phyloP scores from a whole-genome alignment of 2,329 filamentous ascomycete genomes.

The Colletotrichum cereale region DNA sequence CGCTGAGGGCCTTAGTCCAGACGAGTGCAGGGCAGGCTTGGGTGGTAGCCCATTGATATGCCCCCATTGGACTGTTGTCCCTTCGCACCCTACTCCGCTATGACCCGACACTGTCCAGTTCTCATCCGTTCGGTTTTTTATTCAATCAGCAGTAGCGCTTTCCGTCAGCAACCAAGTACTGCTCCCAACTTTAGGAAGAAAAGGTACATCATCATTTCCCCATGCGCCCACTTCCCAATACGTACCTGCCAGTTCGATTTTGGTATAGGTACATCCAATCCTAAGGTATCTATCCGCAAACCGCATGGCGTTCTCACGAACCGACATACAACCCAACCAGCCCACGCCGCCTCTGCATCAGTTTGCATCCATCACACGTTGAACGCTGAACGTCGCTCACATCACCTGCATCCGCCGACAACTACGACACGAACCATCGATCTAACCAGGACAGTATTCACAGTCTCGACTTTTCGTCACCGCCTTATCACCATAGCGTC shows the following conservation, averaged over 20 bases:
- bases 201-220: not conserved
- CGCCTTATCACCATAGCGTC: not conserved
- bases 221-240: too few species aligned
- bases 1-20: too few species aligned
- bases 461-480: not conserved
- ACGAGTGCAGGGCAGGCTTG: not conserved
- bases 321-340: not conserved
- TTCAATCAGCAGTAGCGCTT: not conserved
- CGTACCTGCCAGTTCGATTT: not conserved
- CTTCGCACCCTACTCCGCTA: too few species aligned
- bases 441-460: not conserved
- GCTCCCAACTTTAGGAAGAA: not conserved
- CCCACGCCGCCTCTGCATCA: slow-evolving; percentile 9
- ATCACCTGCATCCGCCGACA: not conserved
- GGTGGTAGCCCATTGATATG: not conserved
- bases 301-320: not conserved
- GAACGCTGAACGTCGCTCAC: not conserved
- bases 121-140: not conserved
- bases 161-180: not conserved
- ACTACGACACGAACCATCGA: not conserved
- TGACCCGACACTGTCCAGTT: not conserved
- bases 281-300: not conserved
- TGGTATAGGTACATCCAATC: not conserved
- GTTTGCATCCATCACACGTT: slow-evolving; percentile 9
- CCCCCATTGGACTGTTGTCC: not conserved